Conservation (phyloP, 2,329 filamentous ascomycete species). For the Xylogone sp. region DNA sequence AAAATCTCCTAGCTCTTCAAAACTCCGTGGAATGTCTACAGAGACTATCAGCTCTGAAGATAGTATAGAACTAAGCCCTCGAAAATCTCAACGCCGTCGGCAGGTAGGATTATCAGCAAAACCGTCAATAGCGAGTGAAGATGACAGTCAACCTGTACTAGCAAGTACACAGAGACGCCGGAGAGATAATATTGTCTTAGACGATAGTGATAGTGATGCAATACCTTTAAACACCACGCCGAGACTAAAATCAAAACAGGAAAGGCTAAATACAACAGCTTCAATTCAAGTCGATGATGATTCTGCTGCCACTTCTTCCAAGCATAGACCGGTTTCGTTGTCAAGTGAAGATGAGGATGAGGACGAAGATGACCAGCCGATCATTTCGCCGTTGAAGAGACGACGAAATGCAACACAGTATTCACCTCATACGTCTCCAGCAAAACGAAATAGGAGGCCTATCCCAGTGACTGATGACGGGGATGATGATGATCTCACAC, state of each 20-base stretch:
- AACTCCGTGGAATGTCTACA: too few species aligned
- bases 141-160: not conserved
- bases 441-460: slow-evolving; percentile 1
- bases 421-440: not conserved
- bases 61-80: too few species aligned
- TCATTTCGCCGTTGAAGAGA: slow-evolving; percentile 15
- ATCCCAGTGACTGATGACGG: not conserved
- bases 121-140: not conserved
- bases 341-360: slow-evolving; percentile 7
- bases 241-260: not conserved
- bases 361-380: slow-evolving; percentile 8
- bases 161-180: not conserved
- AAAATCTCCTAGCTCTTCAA: too few species aligned
- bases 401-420: slow-evolving; percentile 1
- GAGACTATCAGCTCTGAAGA: too few species aligned
- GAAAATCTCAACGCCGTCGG: too few species aligned
- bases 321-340: slow-evolving; percentile 3
- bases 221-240: not conserved
- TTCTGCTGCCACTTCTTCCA: slow-evolving; percentile 14
- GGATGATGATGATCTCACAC: slow-evolving; percentile 5
- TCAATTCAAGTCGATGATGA: slow-evolving; percentile 4
- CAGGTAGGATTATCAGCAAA: not conserved
- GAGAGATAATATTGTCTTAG: not conserved
- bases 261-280: not conserved
- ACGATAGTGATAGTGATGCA: slow-evolving; percentile 10